Percentiles rank a stretch among this genome's conserved stretches.
These are phyloP conservation scores for Volutella citrinella DNA, from an alignment of 2,329 filamentous ascomycete genomes.

Conservation along the genomic window DNA sequence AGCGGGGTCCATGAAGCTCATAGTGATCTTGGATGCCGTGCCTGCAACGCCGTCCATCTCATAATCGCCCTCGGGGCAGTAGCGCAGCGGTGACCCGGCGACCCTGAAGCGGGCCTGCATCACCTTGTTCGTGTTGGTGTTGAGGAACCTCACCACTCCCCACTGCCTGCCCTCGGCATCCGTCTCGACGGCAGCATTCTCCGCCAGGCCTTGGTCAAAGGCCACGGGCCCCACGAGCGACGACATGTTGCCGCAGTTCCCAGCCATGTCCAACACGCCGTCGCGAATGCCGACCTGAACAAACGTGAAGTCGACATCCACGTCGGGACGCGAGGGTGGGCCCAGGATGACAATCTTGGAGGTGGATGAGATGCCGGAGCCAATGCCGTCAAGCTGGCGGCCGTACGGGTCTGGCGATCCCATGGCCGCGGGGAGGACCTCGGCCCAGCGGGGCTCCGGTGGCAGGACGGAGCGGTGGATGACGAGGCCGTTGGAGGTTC, in stretches of 20 bases:
- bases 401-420: conserved; percentile 65
- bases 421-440: conserved; percentile 58
- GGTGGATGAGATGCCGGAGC: conserved; percentile 65
- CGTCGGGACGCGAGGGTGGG: conserved; percentile 42
- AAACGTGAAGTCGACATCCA: conserved; percentile 70
- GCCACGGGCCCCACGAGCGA: conserved; percentile 58
- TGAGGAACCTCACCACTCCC: conserved; percentile 58
- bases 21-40: conserved; percentile 51
- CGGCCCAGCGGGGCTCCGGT: conserved; percentile 32
- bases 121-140: conserved; percentile 69
- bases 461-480: conserved; percentile 36
- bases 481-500: conserved; percentile 67
- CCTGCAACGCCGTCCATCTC: conserved; percentile 63
- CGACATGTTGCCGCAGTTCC: conserved; percentile 76
- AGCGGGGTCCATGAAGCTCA: conserved; percentile 61
- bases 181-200: conserved; percentile 10
- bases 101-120: conserved; percentile 58
- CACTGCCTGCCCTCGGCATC: conserved; percentile 26
- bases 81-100: conserved; percentile 30
- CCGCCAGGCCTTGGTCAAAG: conserved; percentile 30
- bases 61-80: conserved; percentile 46
- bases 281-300: conserved; percentile 64
- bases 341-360: conserved; percentile 70
- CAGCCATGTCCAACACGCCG: conserved; percentile 59
- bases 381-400: conserved; percentile 70